Evolutionary conservation across 805 yeast species (phyloP).

Genomic region (Yarrowia yakushimensis): DNA sequence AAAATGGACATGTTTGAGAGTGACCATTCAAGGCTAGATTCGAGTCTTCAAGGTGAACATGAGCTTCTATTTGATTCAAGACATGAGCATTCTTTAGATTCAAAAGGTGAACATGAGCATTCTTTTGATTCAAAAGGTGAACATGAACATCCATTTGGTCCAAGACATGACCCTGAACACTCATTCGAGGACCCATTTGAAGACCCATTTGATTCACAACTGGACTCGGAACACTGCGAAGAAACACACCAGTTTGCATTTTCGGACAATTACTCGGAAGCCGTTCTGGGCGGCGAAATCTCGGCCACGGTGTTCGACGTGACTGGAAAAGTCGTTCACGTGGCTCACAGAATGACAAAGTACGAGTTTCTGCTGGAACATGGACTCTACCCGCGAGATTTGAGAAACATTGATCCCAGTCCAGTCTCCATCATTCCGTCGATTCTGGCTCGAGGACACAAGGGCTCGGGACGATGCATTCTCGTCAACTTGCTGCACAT

Average conservation of each 20-base stretch:
- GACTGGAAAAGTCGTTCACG: slow-evolving; percentile 54
- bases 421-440: slow-evolving; percentile 63
- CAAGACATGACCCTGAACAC: too few species aligned
- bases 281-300: slow-evolving; percentile 18
- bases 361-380: slow-evolving; percentile 59
- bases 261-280: slow-evolving; percentile 22
- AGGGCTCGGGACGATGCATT: slow-evolving; percentile 45
- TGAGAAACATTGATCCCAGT: slow-evolving; percentile 73
- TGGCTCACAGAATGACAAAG: slow-evolving; percentile 56
- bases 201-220: too few species aligned
- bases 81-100: too few species aligned
- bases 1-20: too few species aligned
- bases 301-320: slow-evolving; percentile 51
- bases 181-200: too few species aligned
- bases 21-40: too few species aligned
- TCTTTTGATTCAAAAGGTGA: too few species aligned
- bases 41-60: too few species aligned
- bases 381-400: slow-evolving; percentile 77
- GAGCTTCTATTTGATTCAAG: too few species aligned
- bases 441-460: slow-evolving; percentile 49
- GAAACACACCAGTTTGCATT: slow-evolving; percentile 1
- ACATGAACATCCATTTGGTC: too few species aligned
- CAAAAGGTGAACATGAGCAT: too few species aligned
- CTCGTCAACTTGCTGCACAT: slow-evolving; percentile 60
- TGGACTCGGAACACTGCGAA: too few species aligned